phyloP scores from a whole-genome alignment of 176 grass and related monocot species.

The Phyllostachys edulis region DNA sequence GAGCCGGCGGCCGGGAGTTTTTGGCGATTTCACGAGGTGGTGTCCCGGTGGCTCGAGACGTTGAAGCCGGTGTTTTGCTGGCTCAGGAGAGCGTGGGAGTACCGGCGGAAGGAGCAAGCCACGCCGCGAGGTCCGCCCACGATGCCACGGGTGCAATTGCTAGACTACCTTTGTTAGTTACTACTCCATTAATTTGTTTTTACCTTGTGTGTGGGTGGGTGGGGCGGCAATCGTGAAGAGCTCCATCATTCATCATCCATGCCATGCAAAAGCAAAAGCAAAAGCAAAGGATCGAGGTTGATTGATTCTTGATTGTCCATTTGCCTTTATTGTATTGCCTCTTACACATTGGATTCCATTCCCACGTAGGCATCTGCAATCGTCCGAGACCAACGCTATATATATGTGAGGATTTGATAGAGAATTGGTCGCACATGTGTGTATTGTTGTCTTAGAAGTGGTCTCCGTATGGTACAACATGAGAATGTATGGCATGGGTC shows the following conservation, averaged over 20 bases:
- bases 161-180: slow-evolving; percentile 32
- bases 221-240: too few relatives aligned
- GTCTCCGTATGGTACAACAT: not conserved
- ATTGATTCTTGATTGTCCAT: not conserved
- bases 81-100: slow-evolving; percentile 41
- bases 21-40: slow-evolving; percentile 24
- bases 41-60: slow-evolving; percentile 37
- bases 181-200: too few relatives aligned
- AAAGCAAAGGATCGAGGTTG: not conserved
- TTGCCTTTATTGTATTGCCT: not conserved
- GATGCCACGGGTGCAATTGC: slow-evolving; percentile 33
- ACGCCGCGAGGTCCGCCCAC: not conserved
- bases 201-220: too few relatives aligned
- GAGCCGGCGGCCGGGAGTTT: not conserved
- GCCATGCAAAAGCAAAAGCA: not conserved
- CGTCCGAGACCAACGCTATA: not conserved
- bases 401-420: not conserved
- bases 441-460: not conserved
- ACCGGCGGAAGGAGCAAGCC: not conserved
- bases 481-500: not conserved
- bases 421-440: not conserved
- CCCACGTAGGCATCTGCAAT: not conserved
- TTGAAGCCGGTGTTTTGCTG: slow-evolving; percentile 31
- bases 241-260: not conserved
- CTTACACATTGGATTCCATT: not conserved